Base-by-base conservation (phyloP, 176 grass and related monocot species). In the Aegilops longissima region DNA sequence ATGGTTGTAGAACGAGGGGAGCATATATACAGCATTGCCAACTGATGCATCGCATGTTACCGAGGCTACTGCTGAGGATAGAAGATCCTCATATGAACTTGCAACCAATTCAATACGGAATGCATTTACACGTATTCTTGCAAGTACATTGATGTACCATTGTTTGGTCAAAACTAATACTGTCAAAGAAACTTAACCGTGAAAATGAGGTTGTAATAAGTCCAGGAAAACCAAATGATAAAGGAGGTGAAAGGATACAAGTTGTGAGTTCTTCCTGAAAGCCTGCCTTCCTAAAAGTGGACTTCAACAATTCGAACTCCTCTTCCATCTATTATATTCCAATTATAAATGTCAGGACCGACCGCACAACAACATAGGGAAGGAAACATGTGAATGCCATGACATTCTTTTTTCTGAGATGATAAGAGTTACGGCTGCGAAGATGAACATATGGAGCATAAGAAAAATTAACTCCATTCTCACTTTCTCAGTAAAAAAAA, bases 1-100 rank as follows among this genome's bases (percentile, higher is more conserved):
- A 87, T 98, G 94, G 82, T 96, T 98, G 86, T 98, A 98, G 80
- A 94, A 96, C 68, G 97, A 96, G 12, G 97, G 92, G 76, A 98
- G 84, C 86, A 98, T 92, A 68, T 98, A 98, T 80, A 96, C 85
- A 52, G 94, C 97, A 90, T 93, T 94, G 17, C 94, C 97, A 92
- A 98, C 93, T 66, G 96, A 91, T 34, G 58, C 70, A 91, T 98
- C 88, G 10, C 80, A 90, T 62, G 86, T 31, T 63, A 94, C 83
- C 11, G 82, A 94, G 39, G 91, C 87, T 81, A 80, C 83, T 31
- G 93, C 95, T 76, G 91, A 93, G 51, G 88, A 78, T 61, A 96
- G 44, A 73, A 98, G 86, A 90, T 96, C 89, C 80, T 96, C 92
- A 83, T 95, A 94, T 80, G 84, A 90, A 58, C 61, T 90, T 86